Evolutionary conservation across 2,329 filamentous ascomycete genomes (phyloP).

Genomic region (Aureobasidium sp.): DNA sequence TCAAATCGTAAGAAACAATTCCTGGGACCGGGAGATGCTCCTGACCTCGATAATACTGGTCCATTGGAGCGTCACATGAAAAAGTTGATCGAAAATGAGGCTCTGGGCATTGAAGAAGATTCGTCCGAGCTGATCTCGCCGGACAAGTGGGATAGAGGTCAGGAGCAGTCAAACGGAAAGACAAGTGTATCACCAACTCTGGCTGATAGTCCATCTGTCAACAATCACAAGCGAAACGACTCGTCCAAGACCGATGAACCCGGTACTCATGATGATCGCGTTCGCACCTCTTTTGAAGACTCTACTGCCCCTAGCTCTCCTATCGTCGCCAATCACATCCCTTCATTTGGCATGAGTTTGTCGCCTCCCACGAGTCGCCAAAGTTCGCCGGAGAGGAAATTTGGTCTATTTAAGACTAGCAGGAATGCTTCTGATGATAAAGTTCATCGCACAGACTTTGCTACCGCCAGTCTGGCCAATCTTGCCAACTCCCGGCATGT

Average conservation of each 20-base stretch:
- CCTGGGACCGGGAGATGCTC: constrained; percentile 38
- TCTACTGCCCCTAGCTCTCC: constrained; percentile 32
- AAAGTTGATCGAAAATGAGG: constrained; percentile 34
- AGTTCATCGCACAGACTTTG: constrained; percentile 25
- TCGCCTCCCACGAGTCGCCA: constrained; percentile 29
- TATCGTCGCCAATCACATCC: constrained; percentile 22
- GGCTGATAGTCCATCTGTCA: background rate
- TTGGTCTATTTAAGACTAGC: constrained; percentile 33
- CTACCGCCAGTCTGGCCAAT: constrained; percentile 11
- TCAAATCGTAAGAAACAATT: constrained; percentile 47
- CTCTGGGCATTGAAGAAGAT: constrained; percentile 22
- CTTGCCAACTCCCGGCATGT: constrained; percentile 20
- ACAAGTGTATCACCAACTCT: background rate
- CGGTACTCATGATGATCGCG: constrained; percentile 19
- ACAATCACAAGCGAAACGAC: background rate
- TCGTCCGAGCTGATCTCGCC: constrained; percentile 33
- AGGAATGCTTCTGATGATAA: constrained; percentile 24
- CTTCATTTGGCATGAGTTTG: constrained; percentile 26
- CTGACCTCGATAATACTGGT: constrained; percentile 35
- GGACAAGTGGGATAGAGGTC: constrained; percentile 28
- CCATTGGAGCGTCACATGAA: constrained; percentile 39
- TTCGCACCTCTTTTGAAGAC: constrained; percentile 32
- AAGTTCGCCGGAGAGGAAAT: constrained; percentile 26
- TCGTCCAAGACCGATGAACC: background rate
- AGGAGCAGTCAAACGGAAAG: background rate